Base-by-base conservation (phyloP, 306 rosid genomes). In the Pueraria montana region DNA sequence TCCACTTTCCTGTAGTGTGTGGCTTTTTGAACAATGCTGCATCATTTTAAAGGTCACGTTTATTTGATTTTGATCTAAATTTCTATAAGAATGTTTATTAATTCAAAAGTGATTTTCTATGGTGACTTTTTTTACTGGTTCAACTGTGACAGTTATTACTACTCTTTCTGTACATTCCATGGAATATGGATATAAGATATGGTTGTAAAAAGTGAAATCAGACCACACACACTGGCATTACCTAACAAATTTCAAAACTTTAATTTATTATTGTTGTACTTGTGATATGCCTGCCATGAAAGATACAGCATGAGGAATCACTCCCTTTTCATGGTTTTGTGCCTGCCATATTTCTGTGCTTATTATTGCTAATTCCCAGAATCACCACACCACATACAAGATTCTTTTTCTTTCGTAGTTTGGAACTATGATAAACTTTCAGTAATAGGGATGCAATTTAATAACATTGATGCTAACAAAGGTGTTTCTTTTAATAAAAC, bases 141-240 rank as follows among this genome's bases (percentile, higher is more conserved):
- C 40, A 75, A 36, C 52, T 38, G 53, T 78, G 84, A 63, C 78
- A 66, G 77, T 79, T 63, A 74, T 72, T 84, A 74, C 73, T 43
- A 49, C 58, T 50, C 59, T 34, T 61, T 27, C 16, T 9, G 73
- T 55, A 12, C 72, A 80, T 65, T 52, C 23, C 20, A 53, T 72
- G 77, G 72, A 79, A 79, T 42, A 72, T 79, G 73, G 77, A 79
- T 27, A 84, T 84, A 72, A 84, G 87, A 84, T 84, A 79, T 84
- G 73, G 59, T 65, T 42, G 68, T 78, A 38, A 76, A 78, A 73
- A 79, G 77, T 84, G 65, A 56, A 79, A 84, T 82, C 42, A 72
- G 76, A 18, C 16, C 17, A 56, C 34, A 62, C 17, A 56, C 34
- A 62, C 46, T 53, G 55, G 23, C 84, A 72, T 72, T 62, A 63